Evolutionary conservation across 2,329 filamentous ascomycete species (phyloP), one percentile per base, ranked within the genome.

Genomic region (Rhynchosporium agropyri): DNA sequence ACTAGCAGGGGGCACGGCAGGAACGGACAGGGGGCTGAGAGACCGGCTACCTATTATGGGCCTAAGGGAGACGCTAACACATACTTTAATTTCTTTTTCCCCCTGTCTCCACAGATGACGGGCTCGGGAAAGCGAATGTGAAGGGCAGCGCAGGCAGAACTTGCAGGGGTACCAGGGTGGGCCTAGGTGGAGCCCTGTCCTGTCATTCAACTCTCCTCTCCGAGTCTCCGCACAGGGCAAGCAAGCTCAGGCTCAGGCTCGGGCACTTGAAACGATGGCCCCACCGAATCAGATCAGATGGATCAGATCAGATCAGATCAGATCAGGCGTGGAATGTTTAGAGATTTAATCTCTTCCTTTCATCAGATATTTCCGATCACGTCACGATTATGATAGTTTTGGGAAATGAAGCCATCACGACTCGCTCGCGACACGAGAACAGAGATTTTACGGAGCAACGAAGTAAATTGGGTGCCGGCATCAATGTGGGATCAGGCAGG

Each of bases 261-360:
- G 6, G 12, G 28, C 26, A 45, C 38, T 43, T 56, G 53, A 56
- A 56, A 46, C 38, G 53, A 46, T 43, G 20, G 45, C 31, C 49
- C 36, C 13, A 40, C n/a, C 1, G 20, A 20, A 20, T 20, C 20
- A 20, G 20, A 20, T 43, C 28, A 42, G 49, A 54, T 26, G 33
- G 38, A 42, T 20, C 31, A 42, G 49, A 58, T 9, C 29, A 31
- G 36, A 29, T 12, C 26, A 4, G 40, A 20, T 31, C 15, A 42
- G 29, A 20, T 20, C 20, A 1, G 20, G 20, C 20, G 20, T 20
- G 20, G 20, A 20, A 1, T 20, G 20, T 20, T 20, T 20, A 20
- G 20, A 20, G 29, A 45, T 43, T 20, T 28, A 36, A 43, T 53
- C 8, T 45, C 20, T 51, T 61, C 59, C 49, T 61, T 43, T 61